These are phyloP conservation scores for Pelargonium myrrhifolium DNA, from an alignment of 441 rosid genomes.

Conservation along the genomic window DNA sequence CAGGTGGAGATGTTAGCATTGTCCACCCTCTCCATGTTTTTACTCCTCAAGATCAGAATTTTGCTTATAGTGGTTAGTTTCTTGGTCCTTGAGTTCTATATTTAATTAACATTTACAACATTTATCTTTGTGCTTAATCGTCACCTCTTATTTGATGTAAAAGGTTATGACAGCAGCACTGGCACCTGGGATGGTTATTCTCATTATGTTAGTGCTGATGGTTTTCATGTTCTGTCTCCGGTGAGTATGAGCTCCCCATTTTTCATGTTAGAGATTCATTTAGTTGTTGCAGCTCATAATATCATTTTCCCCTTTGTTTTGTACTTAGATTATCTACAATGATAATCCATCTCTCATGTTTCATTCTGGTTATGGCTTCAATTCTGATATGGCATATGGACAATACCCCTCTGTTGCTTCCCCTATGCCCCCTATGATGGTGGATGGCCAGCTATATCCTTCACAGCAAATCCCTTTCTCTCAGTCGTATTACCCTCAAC, in stretches of 20 bases:
- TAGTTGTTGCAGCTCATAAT: constrained; percentile 1
- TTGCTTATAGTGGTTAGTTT: constrained; percentile 31
- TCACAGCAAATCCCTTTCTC: constrained; percentile 50
- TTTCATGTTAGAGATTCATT: background rate
- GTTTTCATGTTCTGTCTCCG: constrained; percentile 43
- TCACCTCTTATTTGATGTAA: background rate
- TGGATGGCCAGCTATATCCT: constrained; percentile 51
- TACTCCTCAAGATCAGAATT: constrained; percentile 28
- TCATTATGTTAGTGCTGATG: constrained; percentile 44
- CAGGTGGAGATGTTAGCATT: constrained; percentile 26
- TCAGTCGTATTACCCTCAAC: constrained; percentile 41
- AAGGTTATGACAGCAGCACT: constrained; percentile 40
- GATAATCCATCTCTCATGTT: constrained; percentile 47
- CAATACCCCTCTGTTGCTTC: constrained; percentile 47
- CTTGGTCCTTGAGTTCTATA: background rate
- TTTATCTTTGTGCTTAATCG: background rate
- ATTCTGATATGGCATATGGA: constrained; percentile 48
- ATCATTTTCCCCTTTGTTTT: background rate
- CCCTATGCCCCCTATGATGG: constrained; percentile 46
- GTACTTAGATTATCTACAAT: constrained; percentile 47
- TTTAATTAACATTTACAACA: background rate
- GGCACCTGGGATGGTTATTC: constrained; percentile 52
- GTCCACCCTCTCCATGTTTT: constrained; percentile 22
- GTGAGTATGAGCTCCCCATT: constrained; percentile 29
- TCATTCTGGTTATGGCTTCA: constrained; percentile 52